phyloP scores from a whole-genome alignment of 2,329 filamentous ascomycete genomes.

The Fusarium sp. region DNA sequence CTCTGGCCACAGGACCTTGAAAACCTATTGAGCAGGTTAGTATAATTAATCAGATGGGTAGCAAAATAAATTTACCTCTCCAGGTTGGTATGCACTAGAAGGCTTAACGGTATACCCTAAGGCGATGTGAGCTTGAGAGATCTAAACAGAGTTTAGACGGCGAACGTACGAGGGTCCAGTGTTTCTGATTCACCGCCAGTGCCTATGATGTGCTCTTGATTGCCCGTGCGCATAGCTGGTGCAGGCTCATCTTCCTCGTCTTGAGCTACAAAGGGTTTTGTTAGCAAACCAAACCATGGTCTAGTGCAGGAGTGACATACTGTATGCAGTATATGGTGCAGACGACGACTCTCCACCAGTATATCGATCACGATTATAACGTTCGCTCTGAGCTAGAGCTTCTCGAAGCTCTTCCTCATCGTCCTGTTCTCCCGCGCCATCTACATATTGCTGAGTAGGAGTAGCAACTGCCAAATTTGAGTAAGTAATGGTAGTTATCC shows the following conservation, averaged over 20 bases:
- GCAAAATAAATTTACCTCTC: slow-evolving; percentile 48
- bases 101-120: slow-evolving; percentile 56
- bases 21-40: slow-evolving; percentile 54
- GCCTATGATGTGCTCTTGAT: slow-evolving; percentile 30
- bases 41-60: background rate
- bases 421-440: slow-evolving; percentile 11
- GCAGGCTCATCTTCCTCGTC: slow-evolving; percentile 46
- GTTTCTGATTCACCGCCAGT: slow-evolving; percentile 40
- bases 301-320: background rate
- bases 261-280: background rate
- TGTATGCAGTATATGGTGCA: slow-evolving; percentile 16
- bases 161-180: slow-evolving; percentile 53
- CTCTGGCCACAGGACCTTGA: slow-evolving; percentile 67
- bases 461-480: slow-evolving; percentile 7
- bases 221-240: slow-evolving; percentile 31
- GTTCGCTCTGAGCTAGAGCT: slow-evolving; percentile 24
- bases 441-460: slow-evolving; percentile 5
- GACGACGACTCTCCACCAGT: slow-evolving; percentile 25
- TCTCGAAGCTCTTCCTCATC: slow-evolving; percentile 13
- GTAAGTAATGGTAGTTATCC: background rate
- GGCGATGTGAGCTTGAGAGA: slow-evolving; percentile 16
- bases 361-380: slow-evolving; percentile 22
- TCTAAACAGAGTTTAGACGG: too few relatives aligned
- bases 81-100: slow-evolving; percentile 54
- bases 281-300: background rate